A percentile compares a stretch with the other conserved stretches of the same genome.
Evolutionary conservation across 2,329 filamentous ascomycete species (phyloP).

Genomic region (Allantophomopsis lycopodina): DNA sequence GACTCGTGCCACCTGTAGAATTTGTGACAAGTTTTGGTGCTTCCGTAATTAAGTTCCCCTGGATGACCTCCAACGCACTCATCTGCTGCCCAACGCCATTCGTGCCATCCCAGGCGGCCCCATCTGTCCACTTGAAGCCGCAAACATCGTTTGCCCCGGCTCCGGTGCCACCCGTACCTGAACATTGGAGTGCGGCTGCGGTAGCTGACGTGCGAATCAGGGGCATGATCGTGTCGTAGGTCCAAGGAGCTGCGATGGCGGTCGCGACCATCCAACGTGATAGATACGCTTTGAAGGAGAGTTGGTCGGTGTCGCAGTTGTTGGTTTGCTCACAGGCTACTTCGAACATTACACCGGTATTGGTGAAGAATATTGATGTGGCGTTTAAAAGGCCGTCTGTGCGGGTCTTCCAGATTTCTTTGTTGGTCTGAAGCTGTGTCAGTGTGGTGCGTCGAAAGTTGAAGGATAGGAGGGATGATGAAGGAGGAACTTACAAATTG

Average conservation of each 20-base stretch:
- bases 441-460: conserved; percentile 1
- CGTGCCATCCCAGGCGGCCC: conserved; percentile 39
- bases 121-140: conserved; percentile 43
- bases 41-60: conserved; percentile 21
- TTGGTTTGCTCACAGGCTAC: conserved; percentile 46
- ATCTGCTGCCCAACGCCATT: conserved; percentile 59
- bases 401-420: conserved; percentile 37
- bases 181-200: conserved; percentile 40
- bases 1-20: conserved; percentile 29
- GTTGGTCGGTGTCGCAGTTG: conserved; percentile 46
- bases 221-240: conserved; percentile 34
- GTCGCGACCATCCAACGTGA: conserved; percentile 46
- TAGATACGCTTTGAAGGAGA: conserved; percentile 50
- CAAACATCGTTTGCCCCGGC: conserved; percentile 40
- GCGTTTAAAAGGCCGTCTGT: conserved; percentile 40
- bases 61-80: conserved; percentile 49
- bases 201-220: conserved; percentile 37
- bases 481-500: conserved; percentile 26
- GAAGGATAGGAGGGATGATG: not conserved
- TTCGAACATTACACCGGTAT: conserved; percentile 45
- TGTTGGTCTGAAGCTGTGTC: conserved; percentile 11
- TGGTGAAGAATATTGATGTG: conserved; percentile 39
- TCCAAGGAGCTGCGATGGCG: conserved; percentile 49
- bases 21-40: conserved; percentile 22
- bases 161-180: conserved; percentile 18